A percentile compares a stretch with the other conserved stretches of the same genome.
These are phyloP conservation scores for Pythium brassicae DNA, from an alignment of 352 stramenopile genomes.

Conservation along the genomic window DNA sequence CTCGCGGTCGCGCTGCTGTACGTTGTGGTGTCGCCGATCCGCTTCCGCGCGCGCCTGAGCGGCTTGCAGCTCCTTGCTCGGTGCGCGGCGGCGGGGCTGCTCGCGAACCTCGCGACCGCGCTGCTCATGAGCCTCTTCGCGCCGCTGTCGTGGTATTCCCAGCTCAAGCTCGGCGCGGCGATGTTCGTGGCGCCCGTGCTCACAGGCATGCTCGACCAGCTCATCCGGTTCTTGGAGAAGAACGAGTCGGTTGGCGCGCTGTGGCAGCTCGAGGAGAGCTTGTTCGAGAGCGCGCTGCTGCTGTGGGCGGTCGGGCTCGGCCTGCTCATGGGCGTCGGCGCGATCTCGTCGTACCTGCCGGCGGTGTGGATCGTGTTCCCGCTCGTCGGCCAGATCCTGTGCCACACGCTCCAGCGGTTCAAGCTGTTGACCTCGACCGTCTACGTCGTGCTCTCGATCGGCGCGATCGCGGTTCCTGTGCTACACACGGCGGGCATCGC, in stretches of 20 bases:
- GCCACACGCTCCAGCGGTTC: constrained; percentile 31
- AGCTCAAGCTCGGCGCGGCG: constrained; percentile 38
- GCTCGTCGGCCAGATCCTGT: constrained; percentile 40
- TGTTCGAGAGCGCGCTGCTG: constrained; percentile 59
- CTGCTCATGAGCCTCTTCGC: constrained; percentile 59
- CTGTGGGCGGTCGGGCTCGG: constrained; percentile 37
- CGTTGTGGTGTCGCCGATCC: constrained; percentile 34
- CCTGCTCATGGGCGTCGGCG: constrained; percentile 27
- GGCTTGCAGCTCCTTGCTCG: constrained; percentile 35
- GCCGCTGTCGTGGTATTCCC: constrained; percentile 65
- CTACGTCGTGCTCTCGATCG: constrained; percentile 51
- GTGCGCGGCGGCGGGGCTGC: constrained; percentile 32
- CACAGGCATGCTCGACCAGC: constrained; percentile 51
- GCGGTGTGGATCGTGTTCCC: constrained; percentile 67
- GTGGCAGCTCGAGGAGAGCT: constrained; percentile 51
- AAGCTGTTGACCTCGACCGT: constrained; percentile 28
- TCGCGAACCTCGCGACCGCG: constrained; percentile 29
- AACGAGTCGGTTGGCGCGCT: constrained; percentile 20
- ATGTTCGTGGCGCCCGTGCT: constrained; percentile 43
- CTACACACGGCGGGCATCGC: constrained; percentile 56
- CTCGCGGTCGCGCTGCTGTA: constrained; percentile 40
- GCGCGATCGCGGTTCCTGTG: constrained; percentile 46
- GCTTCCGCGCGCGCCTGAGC: constrained; percentile 26
- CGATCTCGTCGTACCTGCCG: constrained; percentile 60
- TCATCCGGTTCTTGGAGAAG: constrained; percentile 29